A percentile compares a stretch with the other conserved stretches of the same genome.
Conservation (phyloP, 2,329 filamentous ascomycete genomes). For the Paracoccidioides brasiliensis region DNA sequence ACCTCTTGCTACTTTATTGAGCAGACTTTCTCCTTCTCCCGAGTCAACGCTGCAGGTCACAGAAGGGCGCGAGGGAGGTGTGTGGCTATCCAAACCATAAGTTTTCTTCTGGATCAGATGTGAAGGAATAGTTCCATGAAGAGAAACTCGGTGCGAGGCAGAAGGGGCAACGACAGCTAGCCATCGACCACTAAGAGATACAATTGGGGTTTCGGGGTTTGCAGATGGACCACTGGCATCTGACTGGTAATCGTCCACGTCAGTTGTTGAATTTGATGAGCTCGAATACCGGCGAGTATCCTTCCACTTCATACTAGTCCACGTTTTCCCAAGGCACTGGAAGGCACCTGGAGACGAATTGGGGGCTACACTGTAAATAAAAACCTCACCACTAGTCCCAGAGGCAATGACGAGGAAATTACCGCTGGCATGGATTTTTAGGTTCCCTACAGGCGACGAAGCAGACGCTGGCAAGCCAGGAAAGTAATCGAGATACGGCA, state of each 20-base stretch:
- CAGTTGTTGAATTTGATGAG: slow-evolving; percentile 32
- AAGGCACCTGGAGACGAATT: slow-evolving; percentile 26
- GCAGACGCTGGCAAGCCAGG: slow-evolving; percentile 52
- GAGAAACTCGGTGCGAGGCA: slow-evolving; percentile 22
- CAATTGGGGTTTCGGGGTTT: slow-evolving; percentile 25
- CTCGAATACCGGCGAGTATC: slow-evolving; percentile 33
- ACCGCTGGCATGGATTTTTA: slow-evolving; percentile 60
- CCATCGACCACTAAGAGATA: slow-evolving; percentile 35
- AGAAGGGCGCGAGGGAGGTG: slow-evolving; percentile 29
- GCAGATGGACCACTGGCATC: slow-evolving; percentile 22
- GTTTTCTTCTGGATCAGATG: slow-evolving; percentile 23
- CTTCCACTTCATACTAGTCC: slow-evolving; percentile 64
- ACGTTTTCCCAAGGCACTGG: slow-evolving; percentile 73
- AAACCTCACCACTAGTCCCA: slow-evolving; percentile 74
- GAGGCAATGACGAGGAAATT: slow-evolving; percentile 64
- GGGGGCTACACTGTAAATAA: slow-evolving; percentile 47
- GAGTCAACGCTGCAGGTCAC: slow-evolving; percentile 34
- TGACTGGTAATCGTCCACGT: slow-evolving; percentile 29
- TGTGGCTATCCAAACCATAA: slow-evolving; percentile 31
- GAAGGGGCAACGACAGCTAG: slow-evolving; percentile 33
- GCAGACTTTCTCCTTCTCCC: slow-evolving; percentile 35
- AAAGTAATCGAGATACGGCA: slow-evolving; percentile 42
- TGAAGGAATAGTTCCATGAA: slow-evolving; percentile 30
- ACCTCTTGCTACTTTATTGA: slow-evolving; percentile 36
- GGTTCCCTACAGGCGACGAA: slow-evolving; percentile 56